Conservation (phyloP, 805 yeast species). For the Candida maltosa region DNA sequence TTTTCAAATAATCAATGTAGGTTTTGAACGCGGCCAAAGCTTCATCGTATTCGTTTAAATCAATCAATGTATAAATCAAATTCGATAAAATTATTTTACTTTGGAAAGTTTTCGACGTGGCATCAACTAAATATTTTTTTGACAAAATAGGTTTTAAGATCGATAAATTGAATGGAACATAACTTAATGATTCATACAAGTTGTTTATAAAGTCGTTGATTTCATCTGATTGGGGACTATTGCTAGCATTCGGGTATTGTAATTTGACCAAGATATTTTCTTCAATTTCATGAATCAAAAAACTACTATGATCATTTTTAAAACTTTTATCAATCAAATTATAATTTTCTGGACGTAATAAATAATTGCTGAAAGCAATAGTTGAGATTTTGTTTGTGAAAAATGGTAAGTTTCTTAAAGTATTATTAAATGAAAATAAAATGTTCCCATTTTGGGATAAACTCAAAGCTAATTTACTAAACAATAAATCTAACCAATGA, state of each 20-base stretch:
- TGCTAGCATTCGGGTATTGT: slow-evolving; percentile 30
- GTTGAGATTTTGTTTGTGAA: slow-evolving; percentile 21
- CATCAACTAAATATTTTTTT: slow-evolving; percentile 28
- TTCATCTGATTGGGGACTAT: slow-evolving; percentile 10
- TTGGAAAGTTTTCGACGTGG: slow-evolving; percentile 33
- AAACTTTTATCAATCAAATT: slow-evolving; percentile 15
- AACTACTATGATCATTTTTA: slow-evolving; percentile 23
- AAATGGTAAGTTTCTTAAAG: slow-evolving; percentile 17
- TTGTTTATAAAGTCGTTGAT: slow-evolving; percentile 27
- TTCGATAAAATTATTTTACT: slow-evolving; percentile 30
- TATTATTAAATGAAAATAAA: slow-evolving; percentile 13
- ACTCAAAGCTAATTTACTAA: slow-evolving; percentile 14
- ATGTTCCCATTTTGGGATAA: slow-evolving; percentile 17
- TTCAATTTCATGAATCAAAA: slow-evolving; percentile 19
- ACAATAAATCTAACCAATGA: slow-evolving; percentile 31
- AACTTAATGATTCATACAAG: slow-evolving; percentile 26
- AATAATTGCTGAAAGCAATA: slow-evolving; percentile 24
- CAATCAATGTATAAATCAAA: slow-evolving; percentile 28
- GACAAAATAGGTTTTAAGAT: slow-evolving; percentile 20
- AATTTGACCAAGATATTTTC: slow-evolving; percentile 11
- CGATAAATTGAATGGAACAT: slow-evolving; percentile 16
- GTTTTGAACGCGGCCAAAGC: slow-evolving; percentile 42
- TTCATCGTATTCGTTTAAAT: slow-evolving; percentile 37
- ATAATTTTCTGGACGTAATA: slow-evolving; percentile 19
- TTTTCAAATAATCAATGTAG: slow-evolving; percentile 28